Base-by-base conservation (phyloP, 345 rosid species). In the Punica granatum region DNA sequence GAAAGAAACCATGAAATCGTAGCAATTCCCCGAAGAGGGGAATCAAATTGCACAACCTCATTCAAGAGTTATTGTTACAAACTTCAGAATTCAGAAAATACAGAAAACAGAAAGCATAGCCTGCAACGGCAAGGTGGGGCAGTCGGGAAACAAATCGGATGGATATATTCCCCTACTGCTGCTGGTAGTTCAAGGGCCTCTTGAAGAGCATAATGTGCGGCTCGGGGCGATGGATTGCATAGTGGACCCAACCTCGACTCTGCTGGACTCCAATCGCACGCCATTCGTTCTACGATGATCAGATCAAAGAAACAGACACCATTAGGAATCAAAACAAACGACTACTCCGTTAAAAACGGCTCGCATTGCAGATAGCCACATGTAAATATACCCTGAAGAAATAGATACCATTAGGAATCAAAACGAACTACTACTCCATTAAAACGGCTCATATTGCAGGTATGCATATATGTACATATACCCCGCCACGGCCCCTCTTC, bases 171-270 rank as follows among this genome's bases (percentile, higher is more conserved):
- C 88, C 86, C 70, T 86, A 90, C 77, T 85, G 92, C 84, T 92
- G 98, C 80, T 87, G 96, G 54, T 79, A 85, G 84, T 91, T 94
- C 66, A 94, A 72, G 11, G 96, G 82, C 83, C 98, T 86, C 81
- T 91, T 84, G 79, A 91, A 94, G 65, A 94, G 97, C 99, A 90
- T 92, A 75, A 92, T 94, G 72, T 94, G 97, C 68, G 96, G 97
- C 81, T 92, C 98, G 8, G 97, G 98, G 21, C 98, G 90, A 71
- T 92, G 98, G 69, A 92, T 75, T 0, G 98, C 96, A 66, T 92
- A 92, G 76, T 90, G 97, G 0, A 88, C 93, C 98, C 98, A 92
- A 14, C 97, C 98, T 5, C 98, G 87, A 77, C 98, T 92, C 80
- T 89, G 98, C 71, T 91, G 98, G 11, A 91, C 99, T 69, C 99